phyloP scores from a whole-genome alignment of 805 yeast species.

The Pichia nakasei region DNA sequence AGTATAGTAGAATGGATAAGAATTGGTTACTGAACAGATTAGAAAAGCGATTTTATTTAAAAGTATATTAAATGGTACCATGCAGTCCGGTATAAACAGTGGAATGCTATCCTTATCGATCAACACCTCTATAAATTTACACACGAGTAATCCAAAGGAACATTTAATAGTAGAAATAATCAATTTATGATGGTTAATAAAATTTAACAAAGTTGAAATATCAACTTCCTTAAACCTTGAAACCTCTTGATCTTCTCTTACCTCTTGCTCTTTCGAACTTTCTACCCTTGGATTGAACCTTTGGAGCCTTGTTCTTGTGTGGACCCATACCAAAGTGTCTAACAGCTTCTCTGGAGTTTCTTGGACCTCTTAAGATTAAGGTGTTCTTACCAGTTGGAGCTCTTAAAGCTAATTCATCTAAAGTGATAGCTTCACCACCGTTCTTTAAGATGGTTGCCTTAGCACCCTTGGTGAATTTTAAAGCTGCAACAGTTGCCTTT shows the following conservation, averaged over 20 bases:
- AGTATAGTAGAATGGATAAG: no score
- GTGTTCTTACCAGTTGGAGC: conserved; percentile 99
- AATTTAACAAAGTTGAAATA: conserved; percentile 5
- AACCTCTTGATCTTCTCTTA: conserved; percentile 98
- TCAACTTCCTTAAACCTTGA: conserved; percentile 78
- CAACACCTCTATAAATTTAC: background rate
- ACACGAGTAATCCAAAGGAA: background rate
- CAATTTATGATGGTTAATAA: conserved; percentile 4
- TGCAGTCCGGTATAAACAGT: background rate
- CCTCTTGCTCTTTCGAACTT: conserved; percentile 99
- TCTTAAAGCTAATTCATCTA: conserved; percentile 97
- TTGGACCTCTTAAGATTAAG: conserved; percentile 95
- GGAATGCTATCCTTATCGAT: no score
- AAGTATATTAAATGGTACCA: no score
- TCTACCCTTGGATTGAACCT: conserved; percentile 95
- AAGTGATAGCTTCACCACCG: conserved; percentile 99
- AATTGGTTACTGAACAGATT: no score
- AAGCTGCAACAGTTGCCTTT: conserved; percentile 97
- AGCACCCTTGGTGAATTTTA: conserved; percentile 99
- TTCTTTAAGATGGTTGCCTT: conserved; percentile 94
- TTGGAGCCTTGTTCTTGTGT: conserved; percentile 99
- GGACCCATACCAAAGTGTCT: conserved; percentile 99
- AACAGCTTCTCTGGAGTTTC: conserved; percentile 98
- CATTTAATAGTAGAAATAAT: background rate
- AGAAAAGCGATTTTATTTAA: no score